A percentile compares a stretch with the other conserved stretches of the same genome.
phyloP scores from a whole-genome alignment of 1,284 basidiomycete species.

The Austroboletus niveus region DNA sequence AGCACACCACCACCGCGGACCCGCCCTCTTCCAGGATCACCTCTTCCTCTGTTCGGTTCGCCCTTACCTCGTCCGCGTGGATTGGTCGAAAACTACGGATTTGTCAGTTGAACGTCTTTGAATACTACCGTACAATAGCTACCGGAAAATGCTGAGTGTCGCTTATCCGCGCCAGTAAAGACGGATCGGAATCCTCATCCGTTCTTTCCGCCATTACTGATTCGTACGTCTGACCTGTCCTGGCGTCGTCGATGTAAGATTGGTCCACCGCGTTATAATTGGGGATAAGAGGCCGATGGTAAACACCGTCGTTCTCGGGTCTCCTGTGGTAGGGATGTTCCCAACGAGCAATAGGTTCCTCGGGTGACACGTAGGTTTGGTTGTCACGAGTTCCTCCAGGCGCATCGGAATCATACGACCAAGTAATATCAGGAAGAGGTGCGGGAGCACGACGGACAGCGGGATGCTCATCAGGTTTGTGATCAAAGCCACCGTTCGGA shows the following conservation, averaged over 20 bases:
- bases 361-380: not conserved
- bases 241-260: slow-evolving; percentile 3
- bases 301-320: slow-evolving; percentile 13
- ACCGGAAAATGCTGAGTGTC: slow-evolving; percentile 21
- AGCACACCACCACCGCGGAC: slow-evolving; percentile 21
- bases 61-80: slow-evolving; percentile 24
- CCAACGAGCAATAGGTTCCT: slow-evolving; percentile 2
- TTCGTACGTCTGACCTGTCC: slow-evolving; percentile 15
- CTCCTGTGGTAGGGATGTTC: slow-evolving; percentile 14
- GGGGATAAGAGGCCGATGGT: slow-evolving; percentile 9
- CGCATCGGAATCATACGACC: slow-evolving; percentile 8
- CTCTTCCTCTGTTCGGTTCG: slow-evolving; percentile 16
- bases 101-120: not conserved
- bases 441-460: slow-evolving; percentile 3
- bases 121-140: not conserved
- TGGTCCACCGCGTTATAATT: slow-evolving; percentile 3
- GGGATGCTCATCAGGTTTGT: slow-evolving; percentile 19
- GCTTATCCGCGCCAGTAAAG: slow-evolving; percentile 27
- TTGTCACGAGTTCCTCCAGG: slow-evolving; percentile 12
- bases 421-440: slow-evolving; percentile 9
- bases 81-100: slow-evolving; percentile 10
- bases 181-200: slow-evolving; percentile 16
- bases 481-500: slow-evolving; percentile 2
- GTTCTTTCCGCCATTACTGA: slow-evolving; percentile 11
- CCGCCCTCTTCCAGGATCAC: slow-evolving; percentile 23